phyloP scores from a whole-genome alignment of 1,284 basidiomycete genomes.

The Phylloboletellus chloephorus region DNA sequence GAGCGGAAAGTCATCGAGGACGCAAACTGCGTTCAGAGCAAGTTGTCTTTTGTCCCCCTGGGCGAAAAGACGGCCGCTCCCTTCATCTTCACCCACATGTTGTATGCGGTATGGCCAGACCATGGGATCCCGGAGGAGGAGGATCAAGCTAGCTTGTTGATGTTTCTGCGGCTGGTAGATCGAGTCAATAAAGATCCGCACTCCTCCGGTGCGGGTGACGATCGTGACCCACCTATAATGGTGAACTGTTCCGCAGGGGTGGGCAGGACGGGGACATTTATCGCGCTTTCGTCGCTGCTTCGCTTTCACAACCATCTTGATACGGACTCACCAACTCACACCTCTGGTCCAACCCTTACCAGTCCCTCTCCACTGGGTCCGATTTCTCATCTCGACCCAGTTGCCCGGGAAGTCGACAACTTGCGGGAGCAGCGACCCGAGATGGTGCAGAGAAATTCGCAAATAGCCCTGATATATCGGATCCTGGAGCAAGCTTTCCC shows the following conservation, averaged over 20 bases:
- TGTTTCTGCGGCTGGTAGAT: conserved; percentile 61
- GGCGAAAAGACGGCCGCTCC: conserved; percentile 31
- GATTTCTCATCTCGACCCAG: conserved; percentile 50
- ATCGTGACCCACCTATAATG: conserved; percentile 68
- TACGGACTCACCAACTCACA: conserved; percentile 18
- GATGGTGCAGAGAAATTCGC: conserved; percentile 75
- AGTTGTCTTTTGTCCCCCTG: conserved; percentile 33
- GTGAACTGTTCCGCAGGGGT: conserved; percentile 87
- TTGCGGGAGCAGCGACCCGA: conserved; percentile 74
- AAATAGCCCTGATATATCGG: conserved; percentile 64
- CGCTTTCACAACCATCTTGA: conserved; percentile 50
- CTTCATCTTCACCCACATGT: conserved; percentile 61
- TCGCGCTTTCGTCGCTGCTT: conserved; percentile 70
- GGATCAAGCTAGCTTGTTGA: conserved; percentile 51
- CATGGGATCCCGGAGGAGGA: conserved; percentile 64
- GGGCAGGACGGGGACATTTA: conserved; percentile 86
- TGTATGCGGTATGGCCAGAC: conserved; percentile 79
- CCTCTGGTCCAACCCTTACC: conserved; percentile 22
- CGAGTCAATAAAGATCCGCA: conserved; percentile 46
- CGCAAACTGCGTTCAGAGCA: conserved; percentile 60
- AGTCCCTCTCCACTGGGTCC: conserved; percentile 51
- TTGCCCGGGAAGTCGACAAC: conserved; percentile 68
- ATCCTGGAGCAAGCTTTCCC: conserved; percentile 42
- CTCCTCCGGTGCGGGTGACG: conserved; percentile 20
- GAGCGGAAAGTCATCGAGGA: conserved; percentile 41